Evolutionary conservation across 768 basidiomycete genomes (phyloP).

Genomic region (Podaxis carcinomalis): DNA sequence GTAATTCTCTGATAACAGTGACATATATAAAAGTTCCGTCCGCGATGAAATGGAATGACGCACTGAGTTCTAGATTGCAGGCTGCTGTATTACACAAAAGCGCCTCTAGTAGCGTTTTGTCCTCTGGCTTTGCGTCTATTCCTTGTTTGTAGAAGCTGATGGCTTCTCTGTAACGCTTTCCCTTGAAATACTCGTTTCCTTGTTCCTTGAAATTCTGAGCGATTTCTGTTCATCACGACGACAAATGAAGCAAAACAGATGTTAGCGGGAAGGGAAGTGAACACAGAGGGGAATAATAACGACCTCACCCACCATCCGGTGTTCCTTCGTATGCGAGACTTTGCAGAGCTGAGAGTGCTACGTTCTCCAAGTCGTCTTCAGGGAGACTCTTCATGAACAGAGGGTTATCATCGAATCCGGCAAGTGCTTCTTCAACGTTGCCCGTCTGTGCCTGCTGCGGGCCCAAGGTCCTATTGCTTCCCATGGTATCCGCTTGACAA

Average conservation of each 20-base stretch:
- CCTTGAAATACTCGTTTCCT: constrained; percentile 92
- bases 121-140: constrained; percentile 76
- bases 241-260: neutral
- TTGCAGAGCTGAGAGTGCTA: constrained; percentile 77
- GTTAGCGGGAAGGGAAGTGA: constrained; percentile 3
- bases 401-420: constrained; percentile 62
- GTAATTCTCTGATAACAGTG: constrained; percentile 64
- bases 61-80: constrained; percentile 86
- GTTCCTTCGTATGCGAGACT: constrained; percentile 86
- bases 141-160: constrained; percentile 88
- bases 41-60: constrained; percentile 20
- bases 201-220: constrained; percentile 93
- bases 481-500: neutral
- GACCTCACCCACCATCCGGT: constrained; percentile 78
- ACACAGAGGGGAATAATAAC: neutral
- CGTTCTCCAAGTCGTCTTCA: constrained; percentile 57
- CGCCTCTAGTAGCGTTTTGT: constrained; percentile 52
- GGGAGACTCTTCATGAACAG: constrained; percentile 93
- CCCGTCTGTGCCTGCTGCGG: constrained; percentile 18
- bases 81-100: constrained; percentile 89
- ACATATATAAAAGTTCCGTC: constrained; percentile 6
- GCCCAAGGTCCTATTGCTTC: neutral
- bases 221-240: constrained; percentile 50
- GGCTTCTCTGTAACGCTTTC: constrained; percentile 85
- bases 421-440: constrained; percentile 36